These are phyloP conservation scores for Neurospora sp. DNA, from an alignment of 495 filamentous ascomycete species.

Conservation along the genomic window DNA sequence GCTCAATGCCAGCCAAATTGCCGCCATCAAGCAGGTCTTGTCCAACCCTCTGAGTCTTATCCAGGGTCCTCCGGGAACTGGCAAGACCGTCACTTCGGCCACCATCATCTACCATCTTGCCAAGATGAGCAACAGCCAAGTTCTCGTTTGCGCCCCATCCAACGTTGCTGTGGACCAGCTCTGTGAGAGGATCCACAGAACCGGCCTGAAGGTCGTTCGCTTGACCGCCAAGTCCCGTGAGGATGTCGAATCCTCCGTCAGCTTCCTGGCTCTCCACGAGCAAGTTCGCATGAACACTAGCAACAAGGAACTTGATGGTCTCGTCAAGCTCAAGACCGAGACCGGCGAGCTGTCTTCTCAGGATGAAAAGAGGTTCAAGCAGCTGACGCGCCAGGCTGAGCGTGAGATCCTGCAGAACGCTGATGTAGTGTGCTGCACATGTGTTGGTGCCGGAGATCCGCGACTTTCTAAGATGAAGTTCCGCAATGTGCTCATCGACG, in stretches of 20 bases:
- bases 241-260: constrained; percentile 94
- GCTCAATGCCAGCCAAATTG: constrained; percentile 91
- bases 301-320: constrained; percentile 84
- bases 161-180: constrained; percentile 99
- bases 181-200: constrained; percentile 92
- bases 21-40: constrained; percentile 90
- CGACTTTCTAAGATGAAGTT: constrained; percentile 94
- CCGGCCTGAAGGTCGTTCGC: constrained; percentile 93
- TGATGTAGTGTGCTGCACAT: constrained; percentile 98
- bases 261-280: constrained; percentile 89
- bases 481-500: constrained; percentile 94
- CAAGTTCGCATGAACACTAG: constrained; percentile 96
- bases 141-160: constrained; percentile 92
- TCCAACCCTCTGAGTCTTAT: constrained; percentile 91
- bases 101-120: constrained; percentile 97
- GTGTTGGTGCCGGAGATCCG: constrained; percentile 94
- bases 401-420: constrained; percentile 92
- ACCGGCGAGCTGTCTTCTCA: constrained; percentile 88
- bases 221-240: constrained; percentile 97
- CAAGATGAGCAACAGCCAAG: constrained; percentile 90
- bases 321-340: constrained; percentile 84
- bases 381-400: constrained; percentile 85
- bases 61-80: constrained; percentile 92
- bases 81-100: constrained; percentile 98
- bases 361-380: constrained; percentile 97